phyloP scores from a whole-genome alignment of 257 asterid species.

The Capsicum rhomboideum region DNA sequence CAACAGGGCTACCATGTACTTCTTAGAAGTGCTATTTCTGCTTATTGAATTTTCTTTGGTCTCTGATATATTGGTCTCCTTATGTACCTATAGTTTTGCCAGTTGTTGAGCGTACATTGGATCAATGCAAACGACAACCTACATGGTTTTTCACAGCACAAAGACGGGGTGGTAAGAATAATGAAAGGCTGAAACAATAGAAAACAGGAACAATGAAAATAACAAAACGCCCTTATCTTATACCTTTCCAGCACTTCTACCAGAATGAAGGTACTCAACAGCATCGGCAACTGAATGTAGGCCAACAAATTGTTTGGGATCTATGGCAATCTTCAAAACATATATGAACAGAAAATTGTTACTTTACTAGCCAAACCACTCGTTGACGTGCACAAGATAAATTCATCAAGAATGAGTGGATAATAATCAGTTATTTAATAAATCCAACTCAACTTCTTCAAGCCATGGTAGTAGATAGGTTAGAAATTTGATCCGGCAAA shows the following conservation, averaged over 20 bases:
- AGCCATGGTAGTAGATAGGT: neutral
- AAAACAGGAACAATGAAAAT: neutral
- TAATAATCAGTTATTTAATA: neutral
- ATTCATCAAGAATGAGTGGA: neutral
- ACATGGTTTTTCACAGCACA: slow-evolving; percentile 5
- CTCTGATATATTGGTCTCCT: neutral
- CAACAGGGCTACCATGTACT: neutral
- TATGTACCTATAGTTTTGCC: slow-evolving; percentile 27
- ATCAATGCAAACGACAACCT: slow-evolving; percentile 87
- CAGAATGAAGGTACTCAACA: slow-evolving; percentile 86
- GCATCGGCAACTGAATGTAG: slow-evolving; percentile 80
- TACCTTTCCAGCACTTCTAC: slow-evolving; percentile 96
- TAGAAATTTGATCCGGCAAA: neutral
- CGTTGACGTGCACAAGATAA: neutral
- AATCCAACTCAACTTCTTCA: neutral
- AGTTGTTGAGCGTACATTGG: slow-evolving; percentile 41
- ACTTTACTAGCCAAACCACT: neutral
- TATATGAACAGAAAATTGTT: neutral
- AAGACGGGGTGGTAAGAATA: neutral
- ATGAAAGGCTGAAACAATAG: neutral
- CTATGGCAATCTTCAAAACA: slow-evolving; percentile 49
- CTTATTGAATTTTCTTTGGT: neutral
- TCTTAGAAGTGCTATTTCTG: neutral
- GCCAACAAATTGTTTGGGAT: slow-evolving; percentile 72
- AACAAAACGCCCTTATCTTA: neutral